A percentile compares a stretch with the other conserved stretches of the same genome.
Conservation (phyloP, 2,329 filamentous ascomycete genomes). For the Aspergillus sp. region DNA sequence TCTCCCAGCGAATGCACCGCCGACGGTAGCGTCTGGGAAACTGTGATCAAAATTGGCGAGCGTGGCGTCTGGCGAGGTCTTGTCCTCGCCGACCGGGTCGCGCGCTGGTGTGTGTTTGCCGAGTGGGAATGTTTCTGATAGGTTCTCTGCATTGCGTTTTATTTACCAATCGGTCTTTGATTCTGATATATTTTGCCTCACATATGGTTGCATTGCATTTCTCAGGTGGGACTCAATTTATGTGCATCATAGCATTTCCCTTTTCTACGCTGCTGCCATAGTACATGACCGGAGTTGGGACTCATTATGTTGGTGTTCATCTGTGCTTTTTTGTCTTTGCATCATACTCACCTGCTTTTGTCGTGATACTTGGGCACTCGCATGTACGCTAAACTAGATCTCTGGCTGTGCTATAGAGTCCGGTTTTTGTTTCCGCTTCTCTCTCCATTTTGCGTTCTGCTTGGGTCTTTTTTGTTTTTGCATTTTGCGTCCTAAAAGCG, state of each 20-base stretch:
- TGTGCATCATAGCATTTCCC: slow-evolving; percentile 14
- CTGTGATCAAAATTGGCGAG: slow-evolving; percentile 69
- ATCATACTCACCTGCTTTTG: background rate
- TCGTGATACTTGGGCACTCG: background rate
- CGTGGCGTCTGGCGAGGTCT: slow-evolving; percentile 66
- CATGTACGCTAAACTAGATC: slow-evolving; percentile 6
- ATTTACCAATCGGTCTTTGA: slow-evolving; percentile 2
- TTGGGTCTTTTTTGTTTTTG: background rate
- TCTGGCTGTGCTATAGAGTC: slow-evolving; percentile 8
- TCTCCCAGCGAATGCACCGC: slow-evolving; percentile 42
- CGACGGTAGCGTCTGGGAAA: slow-evolving; percentile 67
- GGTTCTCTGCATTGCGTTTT: background rate
- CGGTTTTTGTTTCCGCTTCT: background rate
- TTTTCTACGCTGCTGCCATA: slow-evolving; percentile 3
- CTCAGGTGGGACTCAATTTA: slow-evolving; percentile 17
- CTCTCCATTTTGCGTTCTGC: background rate
- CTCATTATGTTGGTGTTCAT: background rate
- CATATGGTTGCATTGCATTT: slow-evolving; percentile 21
- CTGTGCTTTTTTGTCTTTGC: slow-evolving; percentile 2
- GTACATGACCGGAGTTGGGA: slow-evolving; percentile 20
- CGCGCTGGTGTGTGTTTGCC: slow-evolving; percentile 71
- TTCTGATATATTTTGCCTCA: slow-evolving; percentile 13
- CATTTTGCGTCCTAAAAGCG: too few relatives aligned
- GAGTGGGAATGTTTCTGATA: slow-evolving; percentile 65
- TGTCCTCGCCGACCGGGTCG: slow-evolving; percentile 67